Percentiles rank a stretch among this genome's conserved stretches.
Evolutionary conservation across 805 yeast species (phyloP).

Genomic region (Saturnispora sekii): DNA sequence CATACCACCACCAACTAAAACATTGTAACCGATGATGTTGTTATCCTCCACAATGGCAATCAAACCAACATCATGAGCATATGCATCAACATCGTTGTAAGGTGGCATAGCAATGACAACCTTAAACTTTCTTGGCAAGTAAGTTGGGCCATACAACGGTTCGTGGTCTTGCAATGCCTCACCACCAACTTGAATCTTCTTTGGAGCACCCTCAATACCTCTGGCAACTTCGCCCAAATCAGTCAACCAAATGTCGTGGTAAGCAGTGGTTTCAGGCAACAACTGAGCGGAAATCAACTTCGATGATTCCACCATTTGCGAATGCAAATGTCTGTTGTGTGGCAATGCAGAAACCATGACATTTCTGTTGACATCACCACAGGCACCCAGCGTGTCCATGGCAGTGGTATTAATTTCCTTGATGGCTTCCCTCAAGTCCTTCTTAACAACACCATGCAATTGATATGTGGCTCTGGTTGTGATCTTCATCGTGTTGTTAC

Average conservation of each 20-base stretch:
- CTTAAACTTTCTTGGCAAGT: slow-evolving; percentile 93
- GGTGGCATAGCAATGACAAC: slow-evolving; percentile 94
- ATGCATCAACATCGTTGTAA: slow-evolving; percentile 91
- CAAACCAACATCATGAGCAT: slow-evolving; percentile 90
- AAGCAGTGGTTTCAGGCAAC: slow-evolving; percentile 87
- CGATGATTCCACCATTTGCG: slow-evolving; percentile 58
- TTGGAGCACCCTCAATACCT: slow-evolving; percentile 68
- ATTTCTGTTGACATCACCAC: slow-evolving; percentile 97
- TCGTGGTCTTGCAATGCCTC: slow-evolving; percentile 74
- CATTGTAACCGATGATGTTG: slow-evolving; percentile 70
- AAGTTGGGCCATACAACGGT: slow-evolving; percentile 79
- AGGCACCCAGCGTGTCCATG: slow-evolving; percentile 93
- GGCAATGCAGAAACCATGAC: slow-evolving; percentile 92
- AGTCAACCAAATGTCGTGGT: slow-evolving; percentile 88
- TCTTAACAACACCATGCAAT: slow-evolving; percentile 88
- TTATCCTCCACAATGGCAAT: slow-evolving; percentile 73
- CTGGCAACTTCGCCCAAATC: slow-evolving; percentile 25
- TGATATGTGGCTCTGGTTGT: slow-evolving; percentile 98
- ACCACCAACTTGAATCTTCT: slow-evolving; percentile 80
- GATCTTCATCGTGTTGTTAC: slow-evolving; percentile 87
- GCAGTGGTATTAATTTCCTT: slow-evolving; percentile 86
- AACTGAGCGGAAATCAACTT: slow-evolving; percentile 66
- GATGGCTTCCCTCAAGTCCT: slow-evolving; percentile 78
- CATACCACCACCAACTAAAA: slow-evolving; percentile 97
- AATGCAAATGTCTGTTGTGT: slow-evolving; percentile 69